Conservation (phyloP, 225 moss, liverwort and hornwort genomes). For the Bryum argenteum region DNA sequence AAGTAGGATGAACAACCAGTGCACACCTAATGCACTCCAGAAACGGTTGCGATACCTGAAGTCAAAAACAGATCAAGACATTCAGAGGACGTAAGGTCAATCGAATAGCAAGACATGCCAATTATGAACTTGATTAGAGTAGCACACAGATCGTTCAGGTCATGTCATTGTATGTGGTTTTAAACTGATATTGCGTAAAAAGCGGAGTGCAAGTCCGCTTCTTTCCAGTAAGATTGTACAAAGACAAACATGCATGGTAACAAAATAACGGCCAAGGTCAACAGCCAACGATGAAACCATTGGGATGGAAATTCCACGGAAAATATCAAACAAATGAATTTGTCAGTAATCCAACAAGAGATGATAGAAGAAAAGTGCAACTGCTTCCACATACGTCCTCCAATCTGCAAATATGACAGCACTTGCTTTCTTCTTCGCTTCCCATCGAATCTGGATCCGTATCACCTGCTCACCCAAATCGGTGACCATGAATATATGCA, state of each 20-base stretch:
- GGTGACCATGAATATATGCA: constrained; percentile 15
- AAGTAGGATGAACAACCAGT: constrained; percentile 62
- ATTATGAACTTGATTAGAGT: constrained; percentile 11
- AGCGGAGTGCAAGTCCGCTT: neutral
- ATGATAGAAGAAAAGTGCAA: constrained; percentile 20
- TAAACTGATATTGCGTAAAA: neutral
- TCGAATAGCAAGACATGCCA: constrained; percentile 8
- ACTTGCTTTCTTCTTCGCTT: constrained; percentile 58
- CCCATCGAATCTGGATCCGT: constrained; percentile 79
- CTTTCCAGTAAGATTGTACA: neutral
- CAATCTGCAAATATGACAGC: constrained; percentile 59
- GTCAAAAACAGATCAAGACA: constrained; percentile 25
- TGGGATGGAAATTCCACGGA: constrained; percentile 4
- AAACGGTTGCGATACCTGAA: constrained; percentile 56
- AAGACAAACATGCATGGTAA: constrained; percentile 7
- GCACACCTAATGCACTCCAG: constrained; percentile 67
- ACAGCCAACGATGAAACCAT: neutral
- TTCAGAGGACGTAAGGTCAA: constrained; percentile 11
- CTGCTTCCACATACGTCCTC: constrained; percentile 62
- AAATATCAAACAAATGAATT: neutral
- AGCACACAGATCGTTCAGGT: neutral
- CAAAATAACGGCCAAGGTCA: neutral
- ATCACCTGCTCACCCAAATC: constrained; percentile 62
- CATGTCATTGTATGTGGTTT: constrained; percentile 3
- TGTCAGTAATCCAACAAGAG: constrained; percentile 10